phyloP scores from a whole-genome alignment of 306 rosid species.

The Begonia loranthoides region DNA sequence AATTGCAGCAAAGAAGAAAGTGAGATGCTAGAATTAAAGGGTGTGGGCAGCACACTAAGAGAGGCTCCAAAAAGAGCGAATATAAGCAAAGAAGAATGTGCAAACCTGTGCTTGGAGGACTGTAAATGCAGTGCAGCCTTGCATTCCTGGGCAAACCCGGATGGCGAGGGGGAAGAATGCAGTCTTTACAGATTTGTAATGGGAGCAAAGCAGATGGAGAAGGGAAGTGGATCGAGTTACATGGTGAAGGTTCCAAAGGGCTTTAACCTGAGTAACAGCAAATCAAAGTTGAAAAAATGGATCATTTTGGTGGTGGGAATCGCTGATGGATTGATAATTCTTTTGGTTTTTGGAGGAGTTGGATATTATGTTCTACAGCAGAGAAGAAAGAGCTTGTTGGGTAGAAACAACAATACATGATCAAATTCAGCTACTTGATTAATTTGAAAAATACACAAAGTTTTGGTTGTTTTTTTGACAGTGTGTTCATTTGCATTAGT shows the following conservation, averaged over 20 bases:
- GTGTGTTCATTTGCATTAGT: too few species aligned
- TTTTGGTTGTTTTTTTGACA: too few species aligned
- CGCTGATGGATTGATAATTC: constrained; percentile 62
- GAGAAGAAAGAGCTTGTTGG: constrained; percentile 22
- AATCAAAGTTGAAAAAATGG: constrained; percentile 55
- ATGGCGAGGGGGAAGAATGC: constrained; percentile 20
- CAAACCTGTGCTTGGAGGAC: constrained; percentile 43
- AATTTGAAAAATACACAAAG: too few species aligned
- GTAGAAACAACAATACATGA: constrained; percentile 25
- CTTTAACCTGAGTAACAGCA: constrained; percentile 18
- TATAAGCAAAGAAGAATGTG: constrained; percentile 45
- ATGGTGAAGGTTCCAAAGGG: constrained; percentile 73
- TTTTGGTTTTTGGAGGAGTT: constrained; percentile 51
- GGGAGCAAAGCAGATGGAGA: constrained; percentile 56
- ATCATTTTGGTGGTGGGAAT: constrained; percentile 51
- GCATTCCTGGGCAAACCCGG: constrained; percentile 15
- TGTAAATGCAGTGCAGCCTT: constrained; percentile 64
- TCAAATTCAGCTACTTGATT: too few species aligned
- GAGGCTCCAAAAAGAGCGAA: constrained; percentile 21
- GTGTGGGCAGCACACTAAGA: constrained; percentile 40
- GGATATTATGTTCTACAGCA: constrained; percentile 38
- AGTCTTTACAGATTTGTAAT: constrained; percentile 38
- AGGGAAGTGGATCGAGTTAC: constrained; percentile 34
- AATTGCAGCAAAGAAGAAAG: constrained; percentile 26
- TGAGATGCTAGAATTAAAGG: constrained; percentile 54